phyloP scores from a whole-genome alignment of 2,329 filamentous ascomycete genomes.

The Chrysosporium queenslandicum region DNA sequence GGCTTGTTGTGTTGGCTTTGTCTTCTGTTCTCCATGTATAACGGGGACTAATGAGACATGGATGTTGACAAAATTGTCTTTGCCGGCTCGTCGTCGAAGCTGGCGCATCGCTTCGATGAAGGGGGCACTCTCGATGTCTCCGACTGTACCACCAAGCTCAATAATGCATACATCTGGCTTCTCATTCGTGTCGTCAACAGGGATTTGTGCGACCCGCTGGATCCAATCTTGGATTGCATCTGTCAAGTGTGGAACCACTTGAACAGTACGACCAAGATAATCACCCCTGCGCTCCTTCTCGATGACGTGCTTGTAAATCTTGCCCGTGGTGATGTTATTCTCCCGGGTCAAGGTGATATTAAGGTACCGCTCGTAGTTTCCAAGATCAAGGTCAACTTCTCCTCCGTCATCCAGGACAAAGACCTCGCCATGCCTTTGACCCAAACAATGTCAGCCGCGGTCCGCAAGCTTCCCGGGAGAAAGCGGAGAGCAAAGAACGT shows the following conservation, averaged over 20 bases:
- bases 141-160: slow-evolving; percentile 44
- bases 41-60: slow-evolving; percentile 81
- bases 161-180: slow-evolving; percentile 89
- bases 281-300: slow-evolving; percentile 60
- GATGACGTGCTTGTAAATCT: slow-evolving; percentile 86
- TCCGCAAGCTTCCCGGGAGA: not conserved
- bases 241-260: slow-evolving; percentile 68
- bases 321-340: slow-evolving; percentile 95
- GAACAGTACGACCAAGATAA: slow-evolving; percentile 80
- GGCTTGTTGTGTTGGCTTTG: slow-evolving; percentile 89
- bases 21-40: slow-evolving; percentile 70
- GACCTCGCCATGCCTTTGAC: slow-evolving; percentile 66
- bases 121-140: slow-evolving; percentile 74
- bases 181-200: slow-evolving; percentile 73
- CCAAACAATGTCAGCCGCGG: not conserved
- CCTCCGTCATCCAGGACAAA: slow-evolving; percentile 80
- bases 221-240: slow-evolving; percentile 88
- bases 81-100: slow-evolving; percentile 59
- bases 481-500: slow-evolving; percentile 20
- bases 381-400: slow-evolving; percentile 64
- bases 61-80: slow-evolving; percentile 74
- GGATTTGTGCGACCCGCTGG: slow-evolving; percentile 69
- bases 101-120: slow-evolving; percentile 80
- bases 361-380: slow-evolving; percentile 73
- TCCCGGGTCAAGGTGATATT: slow-evolving; percentile 71